A percentile compares a stretch with the other conserved stretches of the same genome.
Evolutionary conservation across 1,284 basidiomycete genomes (phyloP).

Genomic region (Melampsora larici-populina): DNA sequence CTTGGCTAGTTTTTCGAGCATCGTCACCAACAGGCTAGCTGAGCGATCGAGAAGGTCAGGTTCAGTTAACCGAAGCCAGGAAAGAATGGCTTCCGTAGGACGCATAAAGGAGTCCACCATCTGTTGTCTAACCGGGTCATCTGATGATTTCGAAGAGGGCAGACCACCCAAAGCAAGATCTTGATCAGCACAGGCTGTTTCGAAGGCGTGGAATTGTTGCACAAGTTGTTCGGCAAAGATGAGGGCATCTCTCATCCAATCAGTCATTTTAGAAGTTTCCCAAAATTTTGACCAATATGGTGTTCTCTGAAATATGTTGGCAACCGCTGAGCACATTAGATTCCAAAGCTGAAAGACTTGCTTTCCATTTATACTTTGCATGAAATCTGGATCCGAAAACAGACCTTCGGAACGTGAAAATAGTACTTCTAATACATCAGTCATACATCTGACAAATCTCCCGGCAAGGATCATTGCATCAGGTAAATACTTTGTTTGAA

Average conservation of each 20-base stretch:
- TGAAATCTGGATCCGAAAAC: slow-evolving; percentile 62
- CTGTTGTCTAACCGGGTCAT: slow-evolving; percentile 58
- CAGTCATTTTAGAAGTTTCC: slow-evolving; percentile 75
- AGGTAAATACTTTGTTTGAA: slow-evolving; percentile 64
- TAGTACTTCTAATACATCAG: slow-evolving; percentile 81
- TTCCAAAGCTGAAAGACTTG: slow-evolving; percentile 70
- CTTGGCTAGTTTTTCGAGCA: slow-evolving; percentile 48
- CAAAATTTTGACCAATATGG: slow-evolving; percentile 75
- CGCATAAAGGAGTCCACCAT: slow-evolving; percentile 75
- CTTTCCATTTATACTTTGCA: slow-evolving; percentile 54
- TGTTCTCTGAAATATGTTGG: slow-evolving; percentile 77
- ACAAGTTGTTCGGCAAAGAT: slow-evolving; percentile 83
- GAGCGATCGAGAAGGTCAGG: slow-evolving; percentile 48
- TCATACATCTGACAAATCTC: slow-evolving; percentile 81
- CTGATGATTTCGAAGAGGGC: slow-evolving; percentile 2
- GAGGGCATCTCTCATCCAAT: slow-evolving; percentile 95
- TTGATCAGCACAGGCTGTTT: slow-evolving; percentile 62
- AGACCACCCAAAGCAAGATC: slow-evolving; percentile 21
- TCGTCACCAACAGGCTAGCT: slow-evolving; percentile 46
- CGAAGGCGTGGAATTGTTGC: slow-evolving; percentile 72
- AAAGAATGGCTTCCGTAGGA: slow-evolving; percentile 70
- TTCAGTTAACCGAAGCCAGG: slow-evolving; percentile 86
- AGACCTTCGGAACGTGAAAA: slow-evolving; percentile 70
- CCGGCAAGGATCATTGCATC: slow-evolving; percentile 82
- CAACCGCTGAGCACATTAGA: slow-evolving; percentile 72